phyloP scores from a whole-genome alignment of 768 basidiomycete genomes.

The Hebeloma cylindrosporum region DNA sequence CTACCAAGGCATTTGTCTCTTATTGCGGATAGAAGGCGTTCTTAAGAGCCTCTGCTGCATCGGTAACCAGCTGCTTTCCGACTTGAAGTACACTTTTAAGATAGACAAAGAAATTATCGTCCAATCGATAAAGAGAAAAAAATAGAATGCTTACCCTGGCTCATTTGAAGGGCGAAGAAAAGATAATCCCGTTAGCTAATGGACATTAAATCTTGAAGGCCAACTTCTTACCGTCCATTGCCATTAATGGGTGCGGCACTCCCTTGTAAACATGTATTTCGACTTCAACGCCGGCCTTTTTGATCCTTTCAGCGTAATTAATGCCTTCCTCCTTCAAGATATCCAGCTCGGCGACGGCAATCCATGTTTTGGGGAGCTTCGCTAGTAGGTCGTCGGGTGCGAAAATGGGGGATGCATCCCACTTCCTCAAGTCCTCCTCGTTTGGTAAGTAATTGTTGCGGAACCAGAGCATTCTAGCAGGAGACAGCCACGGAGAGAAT shows the following conservation, averaged over 20 bases:
- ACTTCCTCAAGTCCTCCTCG: slow-evolving; percentile 55
- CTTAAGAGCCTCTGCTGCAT: slow-evolving; percentile 35
- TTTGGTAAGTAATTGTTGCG: slow-evolving; percentile 66
- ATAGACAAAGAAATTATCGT: no score
- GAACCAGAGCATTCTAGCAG: slow-evolving; percentile 75
- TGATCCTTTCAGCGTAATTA: slow-evolving; percentile 59
- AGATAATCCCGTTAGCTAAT: not conserved
- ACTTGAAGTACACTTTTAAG: slow-evolving; percentile 19
- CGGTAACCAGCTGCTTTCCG: slow-evolving; percentile 36
- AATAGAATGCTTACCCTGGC: no score
- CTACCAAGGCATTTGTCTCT: no score
- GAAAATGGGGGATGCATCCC: slow-evolving; percentile 72
- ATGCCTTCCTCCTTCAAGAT: slow-evolving; percentile 68
- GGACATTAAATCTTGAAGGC: slow-evolving; percentile 8
- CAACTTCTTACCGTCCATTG: slow-evolving; percentile 61
- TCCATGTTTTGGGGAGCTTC: slow-evolving; percentile 57
- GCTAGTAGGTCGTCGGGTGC: slow-evolving; percentile 55
- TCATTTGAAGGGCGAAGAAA: no score
- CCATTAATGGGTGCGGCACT: slow-evolving; percentile 72
- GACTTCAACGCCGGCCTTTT: slow-evolving; percentile 49
- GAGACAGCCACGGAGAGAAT: slow-evolving; percentile 58
- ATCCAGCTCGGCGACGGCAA: slow-evolving; percentile 65
- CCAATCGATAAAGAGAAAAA: no score
- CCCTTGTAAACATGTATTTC: slow-evolving; percentile 58
- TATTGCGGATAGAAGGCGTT: slow-evolving; percentile 23